phyloP scores from a whole-genome alignment of 1,284 basidiomycete species.

The Puccinia horiana region DNA sequence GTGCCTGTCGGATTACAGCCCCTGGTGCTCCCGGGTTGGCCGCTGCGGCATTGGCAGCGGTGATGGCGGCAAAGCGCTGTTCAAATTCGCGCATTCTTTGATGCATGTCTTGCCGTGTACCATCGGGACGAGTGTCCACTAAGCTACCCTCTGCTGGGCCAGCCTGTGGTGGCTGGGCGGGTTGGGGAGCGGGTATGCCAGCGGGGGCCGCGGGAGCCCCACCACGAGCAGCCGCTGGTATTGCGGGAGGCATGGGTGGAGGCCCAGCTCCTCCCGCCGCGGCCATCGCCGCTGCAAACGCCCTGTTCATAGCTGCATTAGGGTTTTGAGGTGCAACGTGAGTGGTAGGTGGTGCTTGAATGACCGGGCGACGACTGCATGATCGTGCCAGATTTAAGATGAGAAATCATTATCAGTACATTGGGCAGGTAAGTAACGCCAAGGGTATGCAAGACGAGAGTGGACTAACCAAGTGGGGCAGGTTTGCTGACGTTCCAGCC shows the following conservation, averaged over 20 bases:
- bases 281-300: slow-evolving; percentile 18
- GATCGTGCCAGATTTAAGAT: neutral
- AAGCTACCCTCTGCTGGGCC: neutral
- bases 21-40: neutral
- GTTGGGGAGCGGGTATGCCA: slow-evolving; percentile 12
- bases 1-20: neutral
- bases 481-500: slow-evolving; percentile 88
- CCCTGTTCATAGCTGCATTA: neutral
- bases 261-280: slow-evolving; percentile 5
- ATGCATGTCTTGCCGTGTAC: slow-evolving; percentile 5
- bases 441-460: neutral
- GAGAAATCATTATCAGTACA: neutral
- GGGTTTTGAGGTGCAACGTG: slow-evolving; percentile 23
- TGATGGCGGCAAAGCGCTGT: slow-evolving; percentile 12
- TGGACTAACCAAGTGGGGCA: slow-evolving; percentile 86
- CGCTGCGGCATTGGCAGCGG: neutral
- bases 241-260: slow-evolving; percentile 8
- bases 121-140: neutral
- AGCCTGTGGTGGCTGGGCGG: neutral
- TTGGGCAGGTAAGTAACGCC: neutral
- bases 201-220: neutral
- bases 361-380: slow-evolving; percentile 35
- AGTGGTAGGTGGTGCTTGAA: slow-evolving; percentile 25
- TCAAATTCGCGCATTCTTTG: slow-evolving; percentile 35
- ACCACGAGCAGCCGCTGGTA: neutral